Conservation (phyloP, 345 rosid genomes). For the Aegle marmelos region DNA sequence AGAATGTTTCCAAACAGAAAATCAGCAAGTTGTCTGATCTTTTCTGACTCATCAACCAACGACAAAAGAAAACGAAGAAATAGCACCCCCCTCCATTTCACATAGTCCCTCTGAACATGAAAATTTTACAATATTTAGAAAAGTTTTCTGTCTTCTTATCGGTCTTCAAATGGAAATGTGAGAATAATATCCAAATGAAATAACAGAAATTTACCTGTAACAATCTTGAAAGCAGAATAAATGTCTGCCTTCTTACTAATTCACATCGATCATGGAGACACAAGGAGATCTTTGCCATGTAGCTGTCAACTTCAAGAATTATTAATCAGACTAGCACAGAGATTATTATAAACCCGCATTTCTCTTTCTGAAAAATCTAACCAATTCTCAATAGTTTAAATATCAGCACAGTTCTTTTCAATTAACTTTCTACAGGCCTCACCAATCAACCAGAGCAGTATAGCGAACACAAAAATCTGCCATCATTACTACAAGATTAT, state of each 20-base stretch:
- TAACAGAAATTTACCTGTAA: slow-evolving; percentile 58
- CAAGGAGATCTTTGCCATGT: slow-evolving; percentile 76
- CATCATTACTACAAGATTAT: slow-evolving; percentile 84
- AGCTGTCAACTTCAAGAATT: slow-evolving; percentile 45
- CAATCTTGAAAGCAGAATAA: slow-evolving; percentile 83
- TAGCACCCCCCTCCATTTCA: slow-evolving; percentile 93
- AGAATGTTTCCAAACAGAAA: slow-evolving; percentile 84
- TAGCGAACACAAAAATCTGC: slow-evolving; percentile 92
- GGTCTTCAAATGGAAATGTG: not conserved
- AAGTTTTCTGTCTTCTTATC: not conserved
- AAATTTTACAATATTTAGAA: slow-evolving; percentile 3
- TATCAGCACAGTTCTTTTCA: not conserved
- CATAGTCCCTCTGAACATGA: slow-evolving; percentile 82
- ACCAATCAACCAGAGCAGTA: slow-evolving; percentile 94
- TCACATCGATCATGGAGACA: slow-evolving; percentile 90
- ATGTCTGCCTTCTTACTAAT: slow-evolving; percentile 91
- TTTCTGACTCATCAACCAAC: slow-evolving; percentile 91
- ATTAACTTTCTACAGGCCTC: slow-evolving; percentile 28
- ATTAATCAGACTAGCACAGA: slow-evolving; percentile 20
- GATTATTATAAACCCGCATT: slow-evolving; percentile 11
- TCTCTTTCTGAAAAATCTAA: not conserved
- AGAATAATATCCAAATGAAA: slow-evolving; percentile 7
- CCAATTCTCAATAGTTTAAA: slow-evolving; percentile 4
- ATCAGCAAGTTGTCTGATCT: slow-evolving; percentile 84
- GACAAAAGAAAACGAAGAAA: slow-evolving; percentile 83